A percentile compares a stretch with the other conserved stretches of the same genome.
Evolutionary conservation across 768 basidiomycete genomes (phyloP).

Genomic region (Pleurotus cornucopiae): DNA sequence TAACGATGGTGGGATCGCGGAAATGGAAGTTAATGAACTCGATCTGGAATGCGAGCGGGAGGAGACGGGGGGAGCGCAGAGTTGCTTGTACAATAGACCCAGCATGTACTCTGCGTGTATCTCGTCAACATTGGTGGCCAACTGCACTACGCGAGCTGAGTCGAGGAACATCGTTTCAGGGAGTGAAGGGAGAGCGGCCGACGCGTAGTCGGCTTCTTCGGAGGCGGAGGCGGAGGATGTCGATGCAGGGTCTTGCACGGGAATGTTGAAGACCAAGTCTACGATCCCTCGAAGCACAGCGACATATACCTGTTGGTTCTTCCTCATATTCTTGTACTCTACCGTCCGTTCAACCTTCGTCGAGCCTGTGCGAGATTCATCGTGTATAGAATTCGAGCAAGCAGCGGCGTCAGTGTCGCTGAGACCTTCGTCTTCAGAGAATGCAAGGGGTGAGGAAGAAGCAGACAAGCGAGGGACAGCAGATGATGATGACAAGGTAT

Average conservation of each 20-base stretch:
- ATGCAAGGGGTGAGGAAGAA: background rate
- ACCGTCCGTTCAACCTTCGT: slow-evolving; percentile 35
- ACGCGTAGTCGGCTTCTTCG: slow-evolving; percentile 27
- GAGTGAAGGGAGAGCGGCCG: slow-evolving; percentile 36
- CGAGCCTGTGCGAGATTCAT: too few relatives aligned
- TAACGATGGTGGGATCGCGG: background rate
- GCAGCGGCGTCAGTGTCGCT: background rate
- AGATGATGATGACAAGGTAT: background rate
- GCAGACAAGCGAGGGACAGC: background rate
- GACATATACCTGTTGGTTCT: slow-evolving; percentile 53
- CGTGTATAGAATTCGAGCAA: too few relatives aligned
- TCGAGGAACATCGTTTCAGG: slow-evolving; percentile 85
- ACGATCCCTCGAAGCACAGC: slow-evolving; percentile 55
- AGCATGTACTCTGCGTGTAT: slow-evolving; percentile 76
- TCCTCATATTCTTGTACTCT: slow-evolving; percentile 40
- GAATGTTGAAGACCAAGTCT: slow-evolving; percentile 61
- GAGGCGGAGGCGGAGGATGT: slow-evolving; percentile 23
- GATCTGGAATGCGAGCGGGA: slow-evolving; percentile 6
- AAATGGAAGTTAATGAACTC: background rate
- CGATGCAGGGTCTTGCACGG: slow-evolving; percentile 23
- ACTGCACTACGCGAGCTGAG: slow-evolving; percentile 57
- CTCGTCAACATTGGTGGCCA: slow-evolving; percentile 73
- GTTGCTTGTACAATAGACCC: slow-evolving; percentile 77
- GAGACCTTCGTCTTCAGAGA: background rate
- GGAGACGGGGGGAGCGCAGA: slow-evolving; percentile 42